Conservation (phyloP, 2,329 filamentous ascomycete species). For the Aspergillus transmontanensis region DNA sequence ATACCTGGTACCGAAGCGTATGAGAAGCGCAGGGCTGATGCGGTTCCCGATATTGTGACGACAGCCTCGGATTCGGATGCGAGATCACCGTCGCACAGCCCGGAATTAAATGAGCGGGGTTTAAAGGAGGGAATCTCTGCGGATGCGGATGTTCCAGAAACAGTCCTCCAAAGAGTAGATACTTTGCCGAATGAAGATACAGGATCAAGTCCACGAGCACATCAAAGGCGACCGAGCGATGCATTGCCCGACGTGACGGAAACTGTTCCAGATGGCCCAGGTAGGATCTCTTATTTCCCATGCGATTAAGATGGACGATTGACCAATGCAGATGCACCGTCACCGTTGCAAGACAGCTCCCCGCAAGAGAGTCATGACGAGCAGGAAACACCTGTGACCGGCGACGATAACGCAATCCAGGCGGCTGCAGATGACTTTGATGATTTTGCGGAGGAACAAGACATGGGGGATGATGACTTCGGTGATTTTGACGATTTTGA, state of each 20-base stretch:
- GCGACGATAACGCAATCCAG: conserved; percentile 60
- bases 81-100: conserved; percentile 17
- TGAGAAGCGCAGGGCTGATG: conserved; percentile 59
- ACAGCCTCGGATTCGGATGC: conserved; percentile 47
- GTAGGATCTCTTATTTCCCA: conserved; percentile 53
- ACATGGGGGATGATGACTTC: conserved; percentile 57
- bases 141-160: conserved; percentile 43
- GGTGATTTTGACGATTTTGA: conserved; percentile 74
- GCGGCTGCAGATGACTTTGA: conserved; percentile 65
- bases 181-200: conserved; percentile 38
- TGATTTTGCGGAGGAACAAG: conserved; percentile 55
- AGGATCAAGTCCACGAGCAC: conserved; percentile 39
- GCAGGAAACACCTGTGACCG: conserved; percentile 43
- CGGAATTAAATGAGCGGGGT: conserved; percentile 23
- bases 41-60: conserved; percentile 60
- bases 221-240: conserved; percentile 45
- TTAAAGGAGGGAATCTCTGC: conserved; percentile 6
- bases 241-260: conserved; percentile 47
- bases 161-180: conserved; percentile 48
- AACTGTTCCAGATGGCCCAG: conserved; percentile 51
- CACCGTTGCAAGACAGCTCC: conserved; percentile 54
- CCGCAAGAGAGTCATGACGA: conserved; percentile 42
- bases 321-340: conserved; percentile 64
- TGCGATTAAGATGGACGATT: conserved; percentile 54
- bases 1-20: conserved; percentile 63